These are phyloP conservation scores for Lithohypha guttulata DNA, from an alignment of 2,329 filamentous ascomycete species.

Conservation along the genomic window DNA sequence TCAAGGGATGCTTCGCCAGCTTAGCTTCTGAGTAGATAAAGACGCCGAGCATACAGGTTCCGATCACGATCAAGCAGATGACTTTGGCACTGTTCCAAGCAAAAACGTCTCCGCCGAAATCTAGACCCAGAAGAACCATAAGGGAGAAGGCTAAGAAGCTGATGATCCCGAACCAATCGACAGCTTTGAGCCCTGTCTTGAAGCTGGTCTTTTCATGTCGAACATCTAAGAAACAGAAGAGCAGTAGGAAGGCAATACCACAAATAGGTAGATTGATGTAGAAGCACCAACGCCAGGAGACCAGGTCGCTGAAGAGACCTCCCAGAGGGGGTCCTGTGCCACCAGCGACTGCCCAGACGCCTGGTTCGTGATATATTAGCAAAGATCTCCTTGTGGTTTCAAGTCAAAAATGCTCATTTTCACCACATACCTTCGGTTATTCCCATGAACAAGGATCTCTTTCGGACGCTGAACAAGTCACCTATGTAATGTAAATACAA, in stretches of 20 bases:
- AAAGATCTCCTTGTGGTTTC: no score
- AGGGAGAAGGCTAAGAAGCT: conserved; percentile 64
- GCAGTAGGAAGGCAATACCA: conserved; percentile 37
- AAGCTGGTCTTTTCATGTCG: conserved; percentile 29
- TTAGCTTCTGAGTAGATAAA: conserved; percentile 55
- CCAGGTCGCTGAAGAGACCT: conserved; percentile 33
- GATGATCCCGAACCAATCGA: conserved; percentile 48
- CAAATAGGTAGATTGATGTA: conserved; percentile 46
- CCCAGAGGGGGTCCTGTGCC: conserved; percentile 43
- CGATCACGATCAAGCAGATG: conserved; percentile 45
- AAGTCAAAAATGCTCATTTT: no score
- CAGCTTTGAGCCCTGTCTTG: conserved; percentile 24
- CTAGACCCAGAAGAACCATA: conserved; percentile 75
- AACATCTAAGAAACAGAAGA: conserved; percentile 43
- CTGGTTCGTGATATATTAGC: no score
- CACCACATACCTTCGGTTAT: conserved; percentile 45
- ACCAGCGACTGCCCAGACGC: conserved; percentile 45
- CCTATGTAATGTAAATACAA: no score
- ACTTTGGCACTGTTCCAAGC: conserved; percentile 46
- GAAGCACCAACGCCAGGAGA: conserved; percentile 40
- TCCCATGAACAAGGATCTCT: conserved; percentile 41
- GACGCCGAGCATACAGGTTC: conserved; percentile 35
- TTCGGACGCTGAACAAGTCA: conserved; percentile 43
- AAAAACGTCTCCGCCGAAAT: conserved; percentile 49
- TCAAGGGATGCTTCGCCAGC: conserved; percentile 39